phyloP scores from a whole-genome alignment of 352 stramenopile species.

The Thraustotheca clavata region DNA sequence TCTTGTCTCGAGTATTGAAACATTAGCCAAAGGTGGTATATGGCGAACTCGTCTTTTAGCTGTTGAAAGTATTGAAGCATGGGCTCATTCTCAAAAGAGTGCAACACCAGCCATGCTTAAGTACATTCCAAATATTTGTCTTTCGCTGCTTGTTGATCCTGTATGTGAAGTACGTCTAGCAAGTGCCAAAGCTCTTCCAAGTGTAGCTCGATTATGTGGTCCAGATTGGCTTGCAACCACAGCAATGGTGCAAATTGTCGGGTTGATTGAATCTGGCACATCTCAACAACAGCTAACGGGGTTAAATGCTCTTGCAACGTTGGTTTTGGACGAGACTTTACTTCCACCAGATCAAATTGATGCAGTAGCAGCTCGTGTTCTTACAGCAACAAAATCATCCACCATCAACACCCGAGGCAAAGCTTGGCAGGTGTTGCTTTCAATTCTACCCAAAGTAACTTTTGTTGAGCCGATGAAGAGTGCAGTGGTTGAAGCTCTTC shows the following conservation, averaged over 20 bases:
- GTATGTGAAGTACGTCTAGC: slow-evolving; percentile 66
- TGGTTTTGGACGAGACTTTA: not conserved
- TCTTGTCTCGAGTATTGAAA: slow-evolving; percentile 38
- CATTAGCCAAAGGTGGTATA: slow-evolving; percentile 58
- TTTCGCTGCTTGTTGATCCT: slow-evolving; percentile 55
- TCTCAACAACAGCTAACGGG: slow-evolving; percentile 8
- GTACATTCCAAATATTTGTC: slow-evolving; percentile 33
- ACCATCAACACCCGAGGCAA: slow-evolving; percentile 12
- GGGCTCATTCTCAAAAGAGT: slow-evolving; percentile 51
- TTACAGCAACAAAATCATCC: not conserved
- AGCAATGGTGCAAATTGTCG: not conserved
- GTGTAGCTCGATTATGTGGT: slow-evolving; percentile 59
- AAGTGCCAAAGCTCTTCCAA: slow-evolving; percentile 51
- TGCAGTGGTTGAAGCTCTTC: not conserved
- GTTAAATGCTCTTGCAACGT: not conserved
- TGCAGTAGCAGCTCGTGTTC: not conserved
- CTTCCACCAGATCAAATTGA: not conserved
- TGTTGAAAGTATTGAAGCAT: slow-evolving; percentile 75
- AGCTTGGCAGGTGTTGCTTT: not conserved
- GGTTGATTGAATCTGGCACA: slow-evolving; percentile 3
- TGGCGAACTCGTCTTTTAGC: slow-evolving; percentile 83
- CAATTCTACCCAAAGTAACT: not conserved
- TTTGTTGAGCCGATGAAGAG: not conserved
- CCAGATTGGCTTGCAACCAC: slow-evolving; percentile 62
- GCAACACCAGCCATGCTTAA: slow-evolving; percentile 40